Evolutionary conservation across 805 yeast species (phyloP).

Genomic region (Candida glaebosa): DNA sequence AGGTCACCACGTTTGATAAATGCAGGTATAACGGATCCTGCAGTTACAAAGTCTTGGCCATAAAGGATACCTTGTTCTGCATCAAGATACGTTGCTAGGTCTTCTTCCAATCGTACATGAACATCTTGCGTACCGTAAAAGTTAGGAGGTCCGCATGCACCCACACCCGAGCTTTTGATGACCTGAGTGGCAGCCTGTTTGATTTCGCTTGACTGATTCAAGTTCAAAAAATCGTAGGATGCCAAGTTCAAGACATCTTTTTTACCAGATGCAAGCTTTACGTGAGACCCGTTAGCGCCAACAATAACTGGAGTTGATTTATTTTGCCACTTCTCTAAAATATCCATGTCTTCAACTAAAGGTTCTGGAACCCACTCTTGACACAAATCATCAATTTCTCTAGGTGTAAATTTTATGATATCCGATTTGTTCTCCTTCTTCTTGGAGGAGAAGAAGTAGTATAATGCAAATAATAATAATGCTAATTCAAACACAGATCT

Average conservation of each 20-base stretch:
- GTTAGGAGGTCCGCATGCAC: constrained; percentile 98
- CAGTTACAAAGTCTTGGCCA: constrained; percentile 88
- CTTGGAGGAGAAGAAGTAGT: constrained; percentile 77
- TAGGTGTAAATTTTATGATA: constrained; percentile 53
- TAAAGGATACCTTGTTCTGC: constrained; percentile 78
- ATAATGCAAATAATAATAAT: constrained; percentile 74
- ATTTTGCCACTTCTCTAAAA: constrained; percentile 58
- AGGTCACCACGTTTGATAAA: constrained; percentile 94
- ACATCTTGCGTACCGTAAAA: constrained; percentile 95
- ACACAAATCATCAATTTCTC: constrained; percentile 77
- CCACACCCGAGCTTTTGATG: constrained; percentile 79
- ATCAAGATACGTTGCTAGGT: constrained; percentile 70
- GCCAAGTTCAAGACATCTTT: constrained; percentile 59
- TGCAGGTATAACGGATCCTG: constrained; percentile 86
- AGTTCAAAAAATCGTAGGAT: constrained; percentile 66
- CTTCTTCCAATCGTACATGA: constrained; percentile 75
- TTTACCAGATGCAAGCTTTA: constrained; percentile 21
- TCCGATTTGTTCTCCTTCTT: constrained; percentile 73
- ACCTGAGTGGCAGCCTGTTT: constrained; percentile 52
- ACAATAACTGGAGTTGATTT: constrained; percentile 59
- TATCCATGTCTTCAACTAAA: constrained; percentile 53
- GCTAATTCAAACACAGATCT: constrained; percentile 79
- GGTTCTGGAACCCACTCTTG: constrained; percentile 94
- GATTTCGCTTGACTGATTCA: constrained; percentile 48
- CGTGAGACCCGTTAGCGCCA: constrained; percentile 48